Evolutionary conservation across 306 rosid genomes (phyloP), one percentile per base, ranked within the genome.

Genomic region (Adenanthera pavonina): DNA sequence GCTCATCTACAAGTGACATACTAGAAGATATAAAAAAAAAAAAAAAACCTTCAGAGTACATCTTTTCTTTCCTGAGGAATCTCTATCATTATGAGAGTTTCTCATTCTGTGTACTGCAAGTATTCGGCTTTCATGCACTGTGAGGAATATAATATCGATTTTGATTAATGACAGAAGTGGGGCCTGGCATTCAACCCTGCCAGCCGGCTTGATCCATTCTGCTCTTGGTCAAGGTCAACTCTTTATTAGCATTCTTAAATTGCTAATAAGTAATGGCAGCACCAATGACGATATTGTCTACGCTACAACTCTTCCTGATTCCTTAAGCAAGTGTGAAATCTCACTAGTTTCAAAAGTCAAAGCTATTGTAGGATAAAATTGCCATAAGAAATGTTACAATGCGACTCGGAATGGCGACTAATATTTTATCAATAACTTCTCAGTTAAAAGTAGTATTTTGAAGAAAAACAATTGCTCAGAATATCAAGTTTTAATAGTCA

Each of bases 211-310:
- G 36, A 52, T 12, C 14, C 25, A 35, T 51, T 34, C 6, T 52
- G 15, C 64, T 15, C 1, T 3, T 0, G 25, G 51, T 49, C 73
- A 77, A 77, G 49, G 19, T 66, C 52, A 66, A 20, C 36, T 66
- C 67, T 77, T 48, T 3, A 34, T 64, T 47, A 47, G 64, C 62
- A 47, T 77, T 64, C 48, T 48, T 3, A 59, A 30, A 13, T 62
- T 62, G 5, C 20, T n/a, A 15, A 53, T 15, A 49, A 3, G 53
- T 15, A 15, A 52, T 14, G 19, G 7, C 34, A 6, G 30, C n/a
- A n/a, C 62, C n/a, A 19, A 7, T 56, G 62, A 56, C 6, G 4
- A 56, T 0, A 19, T 56, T 56, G 34, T 56, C 33, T n/a, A 6
- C 62, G 7, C 59, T 53, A 8, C 59, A 16, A 6, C 19, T 54